A percentile compares a stretch with the other conserved stretches of the same genome.
phyloP scores from a whole-genome alignment of 306 rosid genomes.

The Ammopiptanthus mongolicus region DNA sequence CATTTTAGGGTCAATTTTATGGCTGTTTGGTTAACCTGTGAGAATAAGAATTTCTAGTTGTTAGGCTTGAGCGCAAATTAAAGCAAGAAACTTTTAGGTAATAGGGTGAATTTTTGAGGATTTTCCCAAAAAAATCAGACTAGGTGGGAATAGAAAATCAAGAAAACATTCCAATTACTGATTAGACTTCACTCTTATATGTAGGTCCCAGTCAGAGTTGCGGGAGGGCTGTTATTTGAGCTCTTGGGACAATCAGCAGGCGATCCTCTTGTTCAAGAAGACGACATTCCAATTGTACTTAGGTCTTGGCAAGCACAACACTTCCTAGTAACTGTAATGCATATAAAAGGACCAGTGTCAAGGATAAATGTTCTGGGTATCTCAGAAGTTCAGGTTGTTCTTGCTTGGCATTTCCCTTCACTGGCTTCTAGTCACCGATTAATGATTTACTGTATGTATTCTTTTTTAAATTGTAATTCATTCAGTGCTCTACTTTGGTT shows the following conservation, averaged over 20 bases:
- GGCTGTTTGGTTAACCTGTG: too few species aligned
- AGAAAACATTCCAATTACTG: neutral
- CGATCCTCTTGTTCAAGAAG: constrained; percentile 77
- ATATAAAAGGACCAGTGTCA: constrained; percentile 61
- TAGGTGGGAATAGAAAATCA: too few species aligned
- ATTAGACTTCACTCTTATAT: constrained; percentile 15
- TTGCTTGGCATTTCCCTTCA: constrained; percentile 8
- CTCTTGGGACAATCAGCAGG: constrained; percentile 94
- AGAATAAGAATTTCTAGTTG: too few species aligned
- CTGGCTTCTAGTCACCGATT: constrained; percentile 16
- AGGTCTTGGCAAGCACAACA: constrained; percentile 96
- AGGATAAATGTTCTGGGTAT: constrained; percentile 71
- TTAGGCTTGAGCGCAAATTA: too few species aligned
- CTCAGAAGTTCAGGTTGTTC: constrained; percentile 89
- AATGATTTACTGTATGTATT: neutral
- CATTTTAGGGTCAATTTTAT: too few species aligned
- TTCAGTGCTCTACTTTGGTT: constrained; percentile 17
- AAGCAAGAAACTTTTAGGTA: too few species aligned
- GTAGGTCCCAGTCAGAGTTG: constrained; percentile 93
- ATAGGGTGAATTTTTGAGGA: too few species aligned
- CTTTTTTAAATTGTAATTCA: neutral
- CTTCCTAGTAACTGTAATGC: constrained; percentile 77
- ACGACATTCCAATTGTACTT: constrained; percentile 88
- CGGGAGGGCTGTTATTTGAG: constrained; percentile 92
- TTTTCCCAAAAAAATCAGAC: too few species aligned